Conservation (phyloP, 2,329 filamentous ascomycete species). For the Aspergillus pseudonomiae region DNA sequence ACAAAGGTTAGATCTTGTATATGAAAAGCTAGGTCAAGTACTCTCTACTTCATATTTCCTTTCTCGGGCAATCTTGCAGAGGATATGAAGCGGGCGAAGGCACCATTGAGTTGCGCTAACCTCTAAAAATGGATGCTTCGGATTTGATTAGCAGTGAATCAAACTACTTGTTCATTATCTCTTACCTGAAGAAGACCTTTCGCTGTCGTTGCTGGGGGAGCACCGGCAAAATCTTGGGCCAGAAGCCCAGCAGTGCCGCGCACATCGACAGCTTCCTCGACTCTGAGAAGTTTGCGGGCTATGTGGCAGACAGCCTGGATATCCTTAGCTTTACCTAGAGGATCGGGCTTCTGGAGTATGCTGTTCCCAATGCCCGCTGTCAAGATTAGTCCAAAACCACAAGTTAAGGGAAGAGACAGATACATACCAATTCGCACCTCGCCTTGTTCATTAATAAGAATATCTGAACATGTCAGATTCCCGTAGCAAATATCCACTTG, state of each 20-base stretch:
- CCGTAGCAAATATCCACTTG: conserved; percentile 10
- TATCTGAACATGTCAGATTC: conserved; percentile 3
- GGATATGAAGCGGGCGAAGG: conserved; percentile 8
- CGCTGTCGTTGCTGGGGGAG: conserved; percentile 6
- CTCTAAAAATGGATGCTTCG: conserved; percentile 11
- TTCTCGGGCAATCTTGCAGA: conserved; percentile 4
- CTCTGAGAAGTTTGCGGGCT: conserved; percentile 7
- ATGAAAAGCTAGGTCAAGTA: neutral
- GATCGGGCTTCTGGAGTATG: neutral
- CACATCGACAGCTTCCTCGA: neutral
- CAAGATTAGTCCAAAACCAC: neutral
- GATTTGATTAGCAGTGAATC: neutral
- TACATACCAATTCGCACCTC: conserved; percentile 12
- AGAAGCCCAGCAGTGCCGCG: conserved; percentile 10
- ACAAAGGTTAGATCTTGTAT: neutral
- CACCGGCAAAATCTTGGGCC: conserved; percentile 13
- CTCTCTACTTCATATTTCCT: conserved; percentile 2
- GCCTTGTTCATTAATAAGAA: conserved; percentile 12
- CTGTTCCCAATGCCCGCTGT: conserved; percentile 13
- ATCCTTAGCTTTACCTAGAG: conserved; percentile 4
- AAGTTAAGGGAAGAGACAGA: neutral
- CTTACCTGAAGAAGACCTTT: conserved; percentile 13
- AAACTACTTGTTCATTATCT: conserved; percentile 4
- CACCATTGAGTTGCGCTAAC: conserved; percentile 10
- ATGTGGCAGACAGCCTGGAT: conserved; percentile 11